Percentiles rank a stretch among this genome's conserved stretches.
Conservation (phyloP, 2,329 filamentous ascomycete genomes). For the Didymella glomerata region DNA sequence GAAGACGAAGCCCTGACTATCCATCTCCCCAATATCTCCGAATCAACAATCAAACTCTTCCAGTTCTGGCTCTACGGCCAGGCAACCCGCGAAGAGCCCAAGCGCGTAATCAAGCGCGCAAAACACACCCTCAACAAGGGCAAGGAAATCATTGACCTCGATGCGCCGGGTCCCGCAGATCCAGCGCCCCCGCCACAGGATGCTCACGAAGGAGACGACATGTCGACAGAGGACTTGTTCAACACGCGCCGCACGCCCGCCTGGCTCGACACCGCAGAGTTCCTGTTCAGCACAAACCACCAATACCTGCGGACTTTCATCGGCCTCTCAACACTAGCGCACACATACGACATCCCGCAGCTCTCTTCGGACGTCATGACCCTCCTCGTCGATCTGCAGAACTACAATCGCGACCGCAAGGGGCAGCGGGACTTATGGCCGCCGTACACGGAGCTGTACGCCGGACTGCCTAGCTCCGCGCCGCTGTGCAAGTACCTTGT, state of each 20-base stretch:
- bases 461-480: conserved; percentile 6
- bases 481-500: conserved; percentile 21
- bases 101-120: conserved; percentile 19
- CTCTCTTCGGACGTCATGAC: conserved; percentile 24
- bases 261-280: conserved; percentile 19
- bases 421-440: conserved; percentile 15
- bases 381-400: conserved; percentile 17
- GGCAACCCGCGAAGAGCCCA: conserved; percentile 21
- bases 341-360: conserved; percentile 24
- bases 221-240: conserved; percentile 16
- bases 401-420: conserved; percentile 20
- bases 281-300: conserved; percentile 22
- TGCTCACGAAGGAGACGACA: conserved; percentile 5
- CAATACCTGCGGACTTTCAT: conserved; percentile 23
- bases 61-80: conserved; percentile 31
- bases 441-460: conserved; percentile 18
- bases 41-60: conserved; percentile 26
- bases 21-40: conserved; percentile 23
- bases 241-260: conserved; percentile 16
- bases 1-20: conserved; percentile 22
- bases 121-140: conserved; percentile 11
- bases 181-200: neutral
- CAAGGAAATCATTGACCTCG: conserved; percentile 12
- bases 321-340: conserved; percentile 26
- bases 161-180: conserved; percentile 1